Evolutionary conservation across 2,329 filamentous ascomycete species (phyloP).

Genomic region (Talaromyces sp.): DNA sequence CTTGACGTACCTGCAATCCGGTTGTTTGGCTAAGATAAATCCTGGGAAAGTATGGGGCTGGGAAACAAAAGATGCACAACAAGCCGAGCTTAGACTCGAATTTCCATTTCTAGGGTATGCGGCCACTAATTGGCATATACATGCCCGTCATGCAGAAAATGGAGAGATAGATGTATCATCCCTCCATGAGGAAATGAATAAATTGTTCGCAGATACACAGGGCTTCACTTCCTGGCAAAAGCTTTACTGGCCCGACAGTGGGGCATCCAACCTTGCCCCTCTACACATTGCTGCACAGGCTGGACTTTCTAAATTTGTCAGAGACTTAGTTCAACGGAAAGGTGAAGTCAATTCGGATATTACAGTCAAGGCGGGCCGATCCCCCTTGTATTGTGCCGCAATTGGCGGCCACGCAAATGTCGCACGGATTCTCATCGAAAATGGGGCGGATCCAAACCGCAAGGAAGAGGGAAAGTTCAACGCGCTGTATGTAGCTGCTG

Average conservation of each 20-base stretch:
- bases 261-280: conserved; percentile 4
- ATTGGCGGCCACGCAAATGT: conserved; percentile 15
- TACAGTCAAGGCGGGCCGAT: neutral
- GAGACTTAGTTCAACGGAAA: conserved; percentile 8
- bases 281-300: conserved; percentile 15
- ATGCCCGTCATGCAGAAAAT: conserved; percentile 7
- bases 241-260: neutral
- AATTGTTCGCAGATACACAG: conserved; percentile 2
- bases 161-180: conserved; percentile 1
- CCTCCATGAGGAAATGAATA: conserved; percentile 7
- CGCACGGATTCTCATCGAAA: conserved; percentile 15
- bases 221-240: conserved; percentile 5
- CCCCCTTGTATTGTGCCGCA: conserved; percentile 8
- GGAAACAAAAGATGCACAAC: neutral
- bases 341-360: neutral
- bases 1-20: conserved; percentile 12
- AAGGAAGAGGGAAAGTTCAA: conserved; percentile 15
- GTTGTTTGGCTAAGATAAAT: conserved; percentile 6
- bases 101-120: conserved; percentile 22
- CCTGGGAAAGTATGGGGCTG: neutral
- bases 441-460: conserved; percentile 16
- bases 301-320: conserved; percentile 11
- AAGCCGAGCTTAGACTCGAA: conserved; percentile 5
- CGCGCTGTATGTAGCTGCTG: conserved; percentile 24
- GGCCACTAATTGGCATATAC: conserved; percentile 15